Conservation (phyloP, 2,329 filamentous ascomycete genomes). For the Fusarium nurragi region DNA sequence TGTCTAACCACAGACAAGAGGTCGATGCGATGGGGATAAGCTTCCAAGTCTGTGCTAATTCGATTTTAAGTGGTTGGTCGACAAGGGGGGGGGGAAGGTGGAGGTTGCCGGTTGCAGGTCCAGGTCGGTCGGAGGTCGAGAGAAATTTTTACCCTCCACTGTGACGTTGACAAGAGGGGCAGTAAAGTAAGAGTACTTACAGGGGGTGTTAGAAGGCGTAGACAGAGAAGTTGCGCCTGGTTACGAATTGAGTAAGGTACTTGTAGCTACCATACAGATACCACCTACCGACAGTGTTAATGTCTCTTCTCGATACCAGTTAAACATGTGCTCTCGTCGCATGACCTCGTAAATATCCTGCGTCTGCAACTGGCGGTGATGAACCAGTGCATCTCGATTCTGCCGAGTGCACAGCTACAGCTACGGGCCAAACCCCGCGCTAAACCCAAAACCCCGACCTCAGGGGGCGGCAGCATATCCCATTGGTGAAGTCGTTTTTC, state of each 20-base stretch:
- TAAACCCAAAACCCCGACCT: constrained; percentile 17
- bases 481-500: constrained; percentile 1
- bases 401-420: too few relatives aligned
- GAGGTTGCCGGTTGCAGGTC: constrained; percentile 7
- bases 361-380: constrained; percentile 28
- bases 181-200: constrained; percentile 1
- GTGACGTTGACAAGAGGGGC: constrained; percentile 44
- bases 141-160: constrained; percentile 39
- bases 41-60: constrained; percentile 23
- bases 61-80: constrained; percentile 23
- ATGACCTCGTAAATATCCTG: constrained; percentile 10
- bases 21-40: constrained; percentile 10
- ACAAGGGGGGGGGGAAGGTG: constrained; percentile 3
- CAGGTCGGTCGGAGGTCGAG: constrained; percentile 3
- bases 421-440: constrained; percentile 20
- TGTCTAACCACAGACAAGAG: constrained; percentile 10
- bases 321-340: not conserved
- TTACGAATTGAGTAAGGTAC: not conserved
- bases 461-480: constrained; percentile 10
- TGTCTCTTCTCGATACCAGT: not conserved
- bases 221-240: constrained; percentile 2
- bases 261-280: not conserved
- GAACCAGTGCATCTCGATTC: constrained; percentile 13
- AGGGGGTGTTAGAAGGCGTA: too few relatives aligned
- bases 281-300: not conserved